Conservation (phyloP, 345 rosid species). For the Rubroshorea leprosula region DNA sequence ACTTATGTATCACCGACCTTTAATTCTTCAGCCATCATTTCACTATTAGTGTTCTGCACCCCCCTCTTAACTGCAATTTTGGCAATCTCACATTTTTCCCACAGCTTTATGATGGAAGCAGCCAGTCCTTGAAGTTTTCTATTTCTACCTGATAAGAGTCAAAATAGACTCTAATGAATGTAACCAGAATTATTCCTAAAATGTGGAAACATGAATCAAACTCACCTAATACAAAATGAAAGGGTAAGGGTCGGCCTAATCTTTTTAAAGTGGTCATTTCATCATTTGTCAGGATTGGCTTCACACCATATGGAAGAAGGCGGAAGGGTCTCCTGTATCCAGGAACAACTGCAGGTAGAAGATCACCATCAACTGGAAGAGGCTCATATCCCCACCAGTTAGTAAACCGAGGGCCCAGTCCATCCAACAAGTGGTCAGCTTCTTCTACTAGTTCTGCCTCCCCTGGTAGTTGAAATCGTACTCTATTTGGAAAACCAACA, state of each 20-base stretch:
- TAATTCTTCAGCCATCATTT: slow-evolving; percentile 83
- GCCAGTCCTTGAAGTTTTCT: slow-evolving; percentile 87
- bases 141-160: slow-evolving; percentile 61
- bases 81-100: slow-evolving; percentile 96
- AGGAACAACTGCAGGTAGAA: slow-evolving; percentile 71
- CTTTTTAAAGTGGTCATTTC: slow-evolving; percentile 90
- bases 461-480: slow-evolving; percentile 76
- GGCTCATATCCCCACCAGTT: slow-evolving; percentile 99
- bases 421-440: slow-evolving; percentile 72
- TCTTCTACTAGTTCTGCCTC: slow-evolving; percentile 72
- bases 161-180: slow-evolving; percentile 14
- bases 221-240: slow-evolving; percentile 85
- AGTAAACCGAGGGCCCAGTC: slow-evolving; percentile 79
- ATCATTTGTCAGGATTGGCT: slow-evolving; percentile 70
- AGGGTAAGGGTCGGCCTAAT: slow-evolving; percentile 81
- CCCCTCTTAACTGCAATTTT: slow-evolving; percentile 96
- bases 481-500: slow-evolving; percentile 67
- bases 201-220: slow-evolving; percentile 10
- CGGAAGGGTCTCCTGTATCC: slow-evolving; percentile 85
- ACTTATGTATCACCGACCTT: slow-evolving; percentile 50
- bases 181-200: slow-evolving; percentile 1
- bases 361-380: slow-evolving; percentile 86
- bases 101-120: slow-evolving; percentile 70
- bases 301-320: slow-evolving; percentile 88
- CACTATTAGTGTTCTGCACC: slow-evolving; percentile 66